phyloP scores from a whole-genome alignment of 2,329 filamentous ascomycete genomes.

The Clonostachys chloroleuca region DNA sequence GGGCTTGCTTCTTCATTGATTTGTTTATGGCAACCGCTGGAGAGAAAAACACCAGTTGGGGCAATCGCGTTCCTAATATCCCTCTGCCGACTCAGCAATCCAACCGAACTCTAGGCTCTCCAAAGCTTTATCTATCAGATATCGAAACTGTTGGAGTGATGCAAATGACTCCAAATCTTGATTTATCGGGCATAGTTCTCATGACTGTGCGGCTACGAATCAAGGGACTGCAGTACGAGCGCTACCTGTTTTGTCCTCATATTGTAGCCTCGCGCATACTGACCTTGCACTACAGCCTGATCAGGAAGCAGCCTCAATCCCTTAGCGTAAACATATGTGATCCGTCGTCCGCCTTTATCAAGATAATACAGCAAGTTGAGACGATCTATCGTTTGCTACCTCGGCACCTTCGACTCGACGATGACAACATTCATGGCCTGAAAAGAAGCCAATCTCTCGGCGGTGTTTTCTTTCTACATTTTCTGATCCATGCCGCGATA shows the following conservation, averaged over 20 bases:
- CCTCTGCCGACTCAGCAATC: slow-evolving; percentile 6
- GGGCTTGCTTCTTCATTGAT: slow-evolving; percentile 14
- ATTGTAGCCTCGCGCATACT: no score
- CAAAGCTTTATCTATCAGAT: slow-evolving; percentile 3
- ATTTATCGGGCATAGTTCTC: slow-evolving; percentile 8
- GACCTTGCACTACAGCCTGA: slow-evolving; percentile 5
- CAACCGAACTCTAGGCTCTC: background rate
- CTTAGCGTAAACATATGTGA: slow-evolving; percentile 6
- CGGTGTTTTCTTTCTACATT: slow-evolving; percentile 14
- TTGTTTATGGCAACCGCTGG: slow-evolving; percentile 10
- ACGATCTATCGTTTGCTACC: slow-evolving; percentile 9
- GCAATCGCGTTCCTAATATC: slow-evolving; percentile 9
- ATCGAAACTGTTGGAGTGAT: slow-evolving; percentile 6
- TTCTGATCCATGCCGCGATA: slow-evolving; percentile 13
- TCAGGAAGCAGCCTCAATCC: slow-evolving; percentile 6
- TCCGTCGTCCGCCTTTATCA: slow-evolving; percentile 7
- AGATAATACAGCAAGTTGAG: slow-evolving; percentile 11
- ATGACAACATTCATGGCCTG: slow-evolving; percentile 11
- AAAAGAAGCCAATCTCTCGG: slow-evolving; percentile 8
- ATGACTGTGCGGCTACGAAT: slow-evolving; percentile 10
- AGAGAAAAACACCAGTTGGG: slow-evolving; percentile 12
- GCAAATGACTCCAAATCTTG: slow-evolving; percentile 5
- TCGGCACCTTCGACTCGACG: background rate
- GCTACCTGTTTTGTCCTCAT: background rate
- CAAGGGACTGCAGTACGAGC: slow-evolving; percentile 9